Evolutionary conservation across 2,329 filamentous ascomycete genomes (phyloP), one percentile per base, ranked within the genome.

Genomic region (Cytospora piceae): DNA sequence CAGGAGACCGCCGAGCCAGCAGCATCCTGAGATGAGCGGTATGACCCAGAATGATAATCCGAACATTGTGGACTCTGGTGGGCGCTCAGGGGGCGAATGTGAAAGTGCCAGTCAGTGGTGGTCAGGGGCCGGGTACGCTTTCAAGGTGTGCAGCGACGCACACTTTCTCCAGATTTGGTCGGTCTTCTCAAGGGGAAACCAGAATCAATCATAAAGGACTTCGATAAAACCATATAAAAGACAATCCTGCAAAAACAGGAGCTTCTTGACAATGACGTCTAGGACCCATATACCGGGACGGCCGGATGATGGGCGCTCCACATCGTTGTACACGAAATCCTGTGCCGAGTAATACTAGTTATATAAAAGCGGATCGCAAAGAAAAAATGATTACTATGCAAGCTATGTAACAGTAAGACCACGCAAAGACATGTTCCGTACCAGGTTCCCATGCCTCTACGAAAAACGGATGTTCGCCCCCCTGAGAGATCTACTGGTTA

Each of bases 1-100:
- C 27, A 64, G 57, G 14, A 64, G 63, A 32, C 63, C 63, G 51
- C 63, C 63, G 32, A 64, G 63, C 63, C 63, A 64, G 14, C 32
- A 51, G 37, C 63, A 64, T 57, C 63, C 63, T 51, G 63, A 7
- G 6, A 64, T 51, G 34, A 58, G 29, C 29, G 63, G 63, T 60
- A 64, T 56, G 46, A 64, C 52, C 63, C 63, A 64, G 37, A 49
- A 64, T 22, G 63, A 55, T 22, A 49, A 2, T 22, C n/a, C n/a
- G 9, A 49, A 24, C 46, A 49, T 49, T 4, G 46, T 49, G 11
- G 9, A 8, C 9, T 49, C 12, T 29, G 9, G 46, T 49, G n/a
- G 22, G n/a, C 46, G 22, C 46, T 24, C 46, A 49, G 46, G 22
- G 9, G 9, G 46, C 12, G 46, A 4, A 8, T 2, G 46, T 12